These are phyloP conservation scores for Dendrobium chrysotoxum DNA, from an alignment of 106 monocot species.

Conservation along the genomic window DNA sequence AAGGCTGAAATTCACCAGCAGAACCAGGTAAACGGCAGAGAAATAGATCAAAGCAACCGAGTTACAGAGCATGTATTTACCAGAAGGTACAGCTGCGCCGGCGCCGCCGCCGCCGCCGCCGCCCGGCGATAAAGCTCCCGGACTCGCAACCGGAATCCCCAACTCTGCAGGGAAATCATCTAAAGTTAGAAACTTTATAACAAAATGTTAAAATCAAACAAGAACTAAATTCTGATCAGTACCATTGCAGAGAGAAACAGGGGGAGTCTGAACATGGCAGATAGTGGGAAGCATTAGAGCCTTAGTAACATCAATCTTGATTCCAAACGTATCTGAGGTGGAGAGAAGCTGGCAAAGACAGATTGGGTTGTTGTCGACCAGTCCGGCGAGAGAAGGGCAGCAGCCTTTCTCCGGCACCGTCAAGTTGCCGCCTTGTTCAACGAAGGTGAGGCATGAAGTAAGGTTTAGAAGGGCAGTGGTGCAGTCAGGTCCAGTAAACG, in stretches of 20 bases:
- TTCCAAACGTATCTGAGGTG: constrained; percentile 18
- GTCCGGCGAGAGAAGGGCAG: constrained; percentile 27
- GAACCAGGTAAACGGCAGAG: background rate
- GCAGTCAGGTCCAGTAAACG: constrained; percentile 14
- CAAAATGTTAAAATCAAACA: background rate
- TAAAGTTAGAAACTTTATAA: background rate
- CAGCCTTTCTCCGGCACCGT: constrained; percentile 48
- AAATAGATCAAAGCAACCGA: background rate
- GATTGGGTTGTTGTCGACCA: constrained; percentile 17
- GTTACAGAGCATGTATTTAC: background rate
- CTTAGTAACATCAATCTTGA: constrained; percentile 29
- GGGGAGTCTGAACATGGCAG: constrained; percentile 30
- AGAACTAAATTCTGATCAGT: no score
- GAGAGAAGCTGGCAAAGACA: constrained; percentile 47
- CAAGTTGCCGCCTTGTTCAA: constrained; percentile 33
- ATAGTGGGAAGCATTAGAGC: constrained; percentile 41
- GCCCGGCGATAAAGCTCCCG: background rate
- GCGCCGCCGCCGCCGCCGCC: background rate
- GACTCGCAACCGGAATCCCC: constrained; percentile 7
- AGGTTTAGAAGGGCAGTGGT: constrained; percentile 17
- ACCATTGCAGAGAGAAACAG: constrained; percentile 38
- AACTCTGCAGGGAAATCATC: background rate
- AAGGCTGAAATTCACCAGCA: no score
- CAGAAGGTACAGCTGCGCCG: background rate
- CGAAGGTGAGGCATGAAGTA: constrained; percentile 40